These are phyloP conservation scores for Coelastrella sp. DNA, from an alignment of 139 green algal genomes.

Conservation along the genomic window DNA sequence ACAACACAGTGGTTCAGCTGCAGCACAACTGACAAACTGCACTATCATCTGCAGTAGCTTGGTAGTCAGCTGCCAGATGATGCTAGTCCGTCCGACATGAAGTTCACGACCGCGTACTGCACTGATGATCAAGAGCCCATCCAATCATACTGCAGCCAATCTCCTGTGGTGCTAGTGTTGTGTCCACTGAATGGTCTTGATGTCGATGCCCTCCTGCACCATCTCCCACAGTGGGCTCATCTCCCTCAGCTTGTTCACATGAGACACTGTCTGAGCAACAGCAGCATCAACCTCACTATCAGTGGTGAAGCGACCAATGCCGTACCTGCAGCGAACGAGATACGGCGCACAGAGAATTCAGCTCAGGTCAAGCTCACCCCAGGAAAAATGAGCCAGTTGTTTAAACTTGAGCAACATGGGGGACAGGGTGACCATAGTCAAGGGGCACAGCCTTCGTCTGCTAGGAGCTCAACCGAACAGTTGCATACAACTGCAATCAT, in stretches of 20 bases:
- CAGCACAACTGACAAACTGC: no score
- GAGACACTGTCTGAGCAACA: conserved; percentile 85
- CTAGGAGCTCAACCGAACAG: no score
- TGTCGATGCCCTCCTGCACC: conserved; percentile 96
- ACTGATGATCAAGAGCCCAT: no score
- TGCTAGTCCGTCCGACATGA: no score
- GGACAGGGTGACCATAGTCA: no score
- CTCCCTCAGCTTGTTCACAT: conserved; percentile 96
- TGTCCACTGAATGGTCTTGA: conserved; percentile 97
- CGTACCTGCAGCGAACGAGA: conserved; percentile 74
- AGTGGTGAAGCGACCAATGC: conserved; percentile 97
- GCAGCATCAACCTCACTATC: conserved; percentile 91
- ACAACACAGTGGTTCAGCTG: no score
- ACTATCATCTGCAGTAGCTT: no score
- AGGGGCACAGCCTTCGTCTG: no score
- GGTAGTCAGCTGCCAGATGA: no score
- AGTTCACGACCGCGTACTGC: no score
- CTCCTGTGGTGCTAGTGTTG: conserved; percentile 81
- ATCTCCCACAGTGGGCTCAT: conserved; percentile 99
- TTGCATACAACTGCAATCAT: no score
- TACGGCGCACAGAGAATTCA: not conserved
- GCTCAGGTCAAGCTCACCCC: not conserved
- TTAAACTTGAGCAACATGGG: no score
- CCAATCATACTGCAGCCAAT: not conserved
- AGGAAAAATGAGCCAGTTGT: not conserved